Percentiles rank a stretch among this genome's conserved stretches.
Conservation (phyloP, 257 asterid species). For the Fraxinus americana region DNA sequence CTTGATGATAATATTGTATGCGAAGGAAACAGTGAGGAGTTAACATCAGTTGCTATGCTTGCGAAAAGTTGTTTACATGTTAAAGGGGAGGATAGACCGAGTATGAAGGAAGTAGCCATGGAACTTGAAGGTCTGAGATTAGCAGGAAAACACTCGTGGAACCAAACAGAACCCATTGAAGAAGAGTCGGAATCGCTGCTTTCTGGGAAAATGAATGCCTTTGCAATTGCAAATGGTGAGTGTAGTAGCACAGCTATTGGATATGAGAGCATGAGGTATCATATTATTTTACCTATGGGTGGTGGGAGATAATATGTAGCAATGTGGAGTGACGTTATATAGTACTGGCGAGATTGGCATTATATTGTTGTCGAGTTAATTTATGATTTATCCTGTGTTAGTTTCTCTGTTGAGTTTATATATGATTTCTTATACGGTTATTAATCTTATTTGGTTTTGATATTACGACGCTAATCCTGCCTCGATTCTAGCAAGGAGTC, state of each 20-base stretch:
- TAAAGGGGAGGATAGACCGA: slow-evolving; percentile 37
- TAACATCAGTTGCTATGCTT: slow-evolving; percentile 20
- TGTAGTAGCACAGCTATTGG: neutral
- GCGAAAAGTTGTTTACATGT: slow-evolving; percentile 32
- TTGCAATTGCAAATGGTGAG: neutral
- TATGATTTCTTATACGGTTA: too few relatives aligned
- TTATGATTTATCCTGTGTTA: neutral
- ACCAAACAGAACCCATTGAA: neutral
- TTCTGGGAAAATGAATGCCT: neutral
- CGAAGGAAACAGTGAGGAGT: slow-evolving; percentile 20
- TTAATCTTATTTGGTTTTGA: too few relatives aligned
- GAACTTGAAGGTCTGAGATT: slow-evolving; percentile 22
- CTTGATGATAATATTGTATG: slow-evolving; percentile 25
- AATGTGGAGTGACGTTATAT: neutral
- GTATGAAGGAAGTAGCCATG: slow-evolving; percentile 32
- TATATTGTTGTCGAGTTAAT: neutral
- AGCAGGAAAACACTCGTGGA: slow-evolving; percentile 18
- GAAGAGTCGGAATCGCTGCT: slow-evolving; percentile 12
- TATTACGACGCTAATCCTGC: too few relatives aligned
- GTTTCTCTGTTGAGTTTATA: neutral
- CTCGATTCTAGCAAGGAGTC: too few relatives aligned
- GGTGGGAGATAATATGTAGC: neutral
- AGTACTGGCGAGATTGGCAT: neutral
- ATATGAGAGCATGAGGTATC: slow-evolving; percentile 16
- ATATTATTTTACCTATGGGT: neutral